A percentile compares a stretch with the other conserved stretches of the same genome.
Conservation (phyloP, 2,329 filamentous ascomycete genomes). For the Scedosporium dehoogii region DNA sequence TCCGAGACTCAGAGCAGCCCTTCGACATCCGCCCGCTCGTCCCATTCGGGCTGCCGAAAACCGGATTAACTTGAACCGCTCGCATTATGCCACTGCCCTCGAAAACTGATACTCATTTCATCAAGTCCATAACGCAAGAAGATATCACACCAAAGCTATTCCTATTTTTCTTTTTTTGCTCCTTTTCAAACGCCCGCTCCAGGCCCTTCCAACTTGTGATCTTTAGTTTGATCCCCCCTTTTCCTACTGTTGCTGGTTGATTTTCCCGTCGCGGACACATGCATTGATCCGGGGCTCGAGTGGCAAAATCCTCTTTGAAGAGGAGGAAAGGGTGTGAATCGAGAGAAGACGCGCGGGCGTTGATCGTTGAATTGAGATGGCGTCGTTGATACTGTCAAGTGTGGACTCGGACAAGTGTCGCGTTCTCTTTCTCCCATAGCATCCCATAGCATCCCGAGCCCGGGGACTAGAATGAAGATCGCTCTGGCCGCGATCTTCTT, state of each 20-base stretch:
- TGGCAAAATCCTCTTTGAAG: not conserved
- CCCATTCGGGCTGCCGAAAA: not conserved
- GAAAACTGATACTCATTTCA: no score
- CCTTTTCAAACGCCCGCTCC: not conserved
- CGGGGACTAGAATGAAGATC: no score
- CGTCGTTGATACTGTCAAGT: no score
- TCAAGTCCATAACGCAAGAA: no score
- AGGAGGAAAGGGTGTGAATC: not conserved
- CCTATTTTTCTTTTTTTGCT: not conserved
- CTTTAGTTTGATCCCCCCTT: no score
- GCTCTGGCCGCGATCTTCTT: no score
- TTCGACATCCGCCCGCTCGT: not conserved
- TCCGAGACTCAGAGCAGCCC: not conserved
- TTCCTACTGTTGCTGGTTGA: not conserved
- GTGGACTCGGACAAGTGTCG: no score
- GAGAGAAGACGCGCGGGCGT: not conserved
- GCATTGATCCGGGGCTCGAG: not conserved
- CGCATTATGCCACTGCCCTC: no score
- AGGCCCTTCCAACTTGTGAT: not conserved
- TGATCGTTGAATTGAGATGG: no score
- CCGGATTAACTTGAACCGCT: not conserved
- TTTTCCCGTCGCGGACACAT: not conserved
- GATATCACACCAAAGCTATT: not conserved
- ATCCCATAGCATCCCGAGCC: no score
- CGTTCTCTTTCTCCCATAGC: no score